These are phyloP conservation scores for Neurospora sublineolata DNA, from an alignment of 495 filamentous ascomycete genomes.

Conservation along the genomic window DNA sequence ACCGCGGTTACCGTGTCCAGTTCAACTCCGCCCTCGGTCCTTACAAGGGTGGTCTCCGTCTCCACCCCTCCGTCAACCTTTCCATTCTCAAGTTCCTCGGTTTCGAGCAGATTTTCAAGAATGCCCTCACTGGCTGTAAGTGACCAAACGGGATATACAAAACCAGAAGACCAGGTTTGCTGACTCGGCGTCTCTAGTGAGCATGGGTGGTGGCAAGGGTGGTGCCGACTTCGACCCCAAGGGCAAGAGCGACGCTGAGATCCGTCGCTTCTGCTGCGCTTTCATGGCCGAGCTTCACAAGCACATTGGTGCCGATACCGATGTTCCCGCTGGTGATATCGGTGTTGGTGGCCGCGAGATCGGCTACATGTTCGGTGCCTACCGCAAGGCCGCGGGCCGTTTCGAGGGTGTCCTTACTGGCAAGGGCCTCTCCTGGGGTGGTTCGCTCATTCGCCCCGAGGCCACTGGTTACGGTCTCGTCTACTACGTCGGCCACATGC, in stretches of 20 bases:
- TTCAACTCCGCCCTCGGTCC: constrained; percentile 98
- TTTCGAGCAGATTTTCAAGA: constrained; percentile 99
- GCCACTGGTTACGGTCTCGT: constrained; percentile 95
- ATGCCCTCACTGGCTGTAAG: constrained; percentile 92
- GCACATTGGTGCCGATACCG: constrained; percentile 93
- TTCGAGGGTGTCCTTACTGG: constrained; percentile 96
- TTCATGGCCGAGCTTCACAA: constrained; percentile 93
- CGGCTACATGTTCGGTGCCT: constrained; percentile 90
- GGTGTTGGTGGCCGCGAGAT: constrained; percentile 84
- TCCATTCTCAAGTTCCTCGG: constrained; percentile 97
- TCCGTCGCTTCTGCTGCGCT: constrained; percentile 89
- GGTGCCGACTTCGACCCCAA: constrained; percentile 99
- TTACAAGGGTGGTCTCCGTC: constrained; percentile 94
- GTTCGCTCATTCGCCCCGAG: constrained; percentile 88
- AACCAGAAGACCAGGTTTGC: constrained; percentile 1
- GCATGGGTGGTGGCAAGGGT: constrained; percentile 97
- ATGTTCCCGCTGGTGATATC: constrained; percentile 92
- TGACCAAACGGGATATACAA: constrained; percentile 13
- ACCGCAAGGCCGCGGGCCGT: constrained; percentile 75
- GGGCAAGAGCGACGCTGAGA: constrained; percentile 94
- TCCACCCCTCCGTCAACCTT: constrained; percentile 94
- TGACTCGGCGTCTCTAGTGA: constrained; percentile 45
- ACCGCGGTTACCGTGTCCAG: constrained; percentile 94
- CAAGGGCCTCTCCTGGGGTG: constrained; percentile 89
- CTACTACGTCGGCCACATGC: constrained; percentile 97